Conservation (phyloP, 164 flowering plant species). For the Cinnamomum chago region DNA sequence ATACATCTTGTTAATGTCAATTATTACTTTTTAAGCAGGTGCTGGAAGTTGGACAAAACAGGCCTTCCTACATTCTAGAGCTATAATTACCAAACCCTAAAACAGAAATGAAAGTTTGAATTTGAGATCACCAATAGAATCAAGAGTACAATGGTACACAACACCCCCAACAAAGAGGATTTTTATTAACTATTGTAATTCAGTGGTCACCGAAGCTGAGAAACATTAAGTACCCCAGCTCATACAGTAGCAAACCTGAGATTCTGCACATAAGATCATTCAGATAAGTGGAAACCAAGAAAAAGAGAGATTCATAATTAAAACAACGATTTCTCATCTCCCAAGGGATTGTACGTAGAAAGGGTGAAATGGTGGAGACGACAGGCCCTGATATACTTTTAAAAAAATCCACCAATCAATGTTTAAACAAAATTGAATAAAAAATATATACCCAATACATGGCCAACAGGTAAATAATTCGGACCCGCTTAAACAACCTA, state of each 20-base stretch:
- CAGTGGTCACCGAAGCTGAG: background rate
- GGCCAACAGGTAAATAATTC: too few species aligned
- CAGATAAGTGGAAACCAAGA: background rate
- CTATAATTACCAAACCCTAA: background rate
- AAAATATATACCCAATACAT: too few species aligned
- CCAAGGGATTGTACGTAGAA: slow-evolving; percentile 13
- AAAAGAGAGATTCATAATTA: slow-evolving; percentile 11
- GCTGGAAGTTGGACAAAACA: background rate
- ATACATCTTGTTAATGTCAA: background rate
- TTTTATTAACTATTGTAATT: background rate
- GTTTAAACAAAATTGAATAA: too few species aligned
- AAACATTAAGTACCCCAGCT: background rate
- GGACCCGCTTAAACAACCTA: too few species aligned
- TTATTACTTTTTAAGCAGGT: background rate
- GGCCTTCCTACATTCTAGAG: background rate
- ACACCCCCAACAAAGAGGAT: background rate
- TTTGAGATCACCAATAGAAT: background rate
- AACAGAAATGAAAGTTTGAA: background rate
- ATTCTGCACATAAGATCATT: slow-evolving; percentile 2
- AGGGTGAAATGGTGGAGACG: slow-evolving; percentile 1
- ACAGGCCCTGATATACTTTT: slow-evolving; percentile 5
- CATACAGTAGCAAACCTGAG: background rate
- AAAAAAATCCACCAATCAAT: too few species aligned
- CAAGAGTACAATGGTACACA: background rate
- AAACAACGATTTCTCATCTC: slow-evolving; percentile 4